Evolutionary conservation across 2,329 filamentous ascomycete genomes (phyloP), one percentile per base, ranked within the genome.

Genomic region (Ilyonectria robusta): DNA sequence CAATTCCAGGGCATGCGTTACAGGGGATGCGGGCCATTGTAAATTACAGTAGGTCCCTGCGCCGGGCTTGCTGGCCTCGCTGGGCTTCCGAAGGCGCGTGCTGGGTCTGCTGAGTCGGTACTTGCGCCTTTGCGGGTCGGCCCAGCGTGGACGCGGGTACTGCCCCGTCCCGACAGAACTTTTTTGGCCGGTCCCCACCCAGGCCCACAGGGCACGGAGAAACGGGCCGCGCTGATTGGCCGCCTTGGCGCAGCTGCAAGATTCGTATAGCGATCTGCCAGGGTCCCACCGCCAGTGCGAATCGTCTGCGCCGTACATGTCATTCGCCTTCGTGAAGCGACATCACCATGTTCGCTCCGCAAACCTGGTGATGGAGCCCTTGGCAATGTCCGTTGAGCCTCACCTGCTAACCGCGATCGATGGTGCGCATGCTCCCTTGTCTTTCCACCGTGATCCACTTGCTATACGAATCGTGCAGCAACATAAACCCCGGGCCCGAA

Each of bases 211-310:
- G 21, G 21, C 21, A 21, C 21, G 26, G 26, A 26, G 26, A 26
- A 48, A 17, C 62, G 31, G 53, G 37, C 40, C 53, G 33, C 48
- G 42, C 62, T 54, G 23, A 33, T 37, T 59, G 42, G 58, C 11
- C 62, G 44, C 2, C 33, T 51, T 44, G 54, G 53, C 40, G 48
- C 57, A 46, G 37, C 63, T 70, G 69, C 66, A 70, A 59, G 66
- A 69, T 70, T 70, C 69, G 69, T 69, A 67, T 69, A 70, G 66
- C 66, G 66, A 70, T 69, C 66, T 66, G 59, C 47, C 47, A 17
- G 55, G n/a, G 17, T 33, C 50, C 50, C 50, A 48, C 62, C 37
- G 17, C 26, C n/a, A 29, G 9, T 29, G 40, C 37, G 9, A 29
- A 37, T 23, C 15, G 23, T 37, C 56, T 42, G 31, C 35, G 35